Percentiles rank a stretch among this genome's conserved stretches.
These are phyloP conservation scores for Cyberlindnera veronae DNA, from an alignment of 805 yeast species.

Conservation along the genomic window DNA sequence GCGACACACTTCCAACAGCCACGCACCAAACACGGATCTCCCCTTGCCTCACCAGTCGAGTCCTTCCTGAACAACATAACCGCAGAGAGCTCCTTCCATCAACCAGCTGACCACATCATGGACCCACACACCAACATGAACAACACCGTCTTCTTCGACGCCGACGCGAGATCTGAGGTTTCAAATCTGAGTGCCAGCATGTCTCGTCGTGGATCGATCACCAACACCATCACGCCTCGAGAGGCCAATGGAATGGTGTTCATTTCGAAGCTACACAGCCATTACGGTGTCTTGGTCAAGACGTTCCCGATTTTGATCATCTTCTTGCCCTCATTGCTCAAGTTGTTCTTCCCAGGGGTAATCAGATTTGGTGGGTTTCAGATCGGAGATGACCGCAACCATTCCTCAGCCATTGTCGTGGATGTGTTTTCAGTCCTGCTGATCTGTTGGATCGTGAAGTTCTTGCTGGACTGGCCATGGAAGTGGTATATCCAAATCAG, in stretches of 20 bases:
- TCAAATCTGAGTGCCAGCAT: slow-evolving; percentile 3
- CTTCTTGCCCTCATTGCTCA: slow-evolving; percentile 19
- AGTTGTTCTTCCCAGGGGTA: slow-evolving; percentile 17
- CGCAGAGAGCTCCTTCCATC: background rate
- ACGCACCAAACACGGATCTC: background rate
- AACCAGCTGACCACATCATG: background rate
- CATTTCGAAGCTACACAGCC: slow-evolving; percentile 8
- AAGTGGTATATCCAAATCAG: slow-evolving; percentile 33
- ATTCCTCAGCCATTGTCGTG: slow-evolving; percentile 26
- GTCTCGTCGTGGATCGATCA: slow-evolving; percentile 5
- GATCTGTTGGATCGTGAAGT: slow-evolving; percentile 34
- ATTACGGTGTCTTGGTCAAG: slow-evolving; percentile 16
- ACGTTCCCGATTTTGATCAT: slow-evolving; percentile 20
- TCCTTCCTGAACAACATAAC: background rate
- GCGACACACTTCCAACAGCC: background rate
- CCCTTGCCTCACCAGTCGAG: slow-evolving; percentile 3
- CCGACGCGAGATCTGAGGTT: slow-evolving; percentile 11
- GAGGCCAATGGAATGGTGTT: slow-evolving; percentile 7
- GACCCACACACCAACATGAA: background rate
- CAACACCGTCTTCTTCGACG: background rate
- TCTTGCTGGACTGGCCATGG: slow-evolving; percentile 41
- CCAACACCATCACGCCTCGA: background rate
- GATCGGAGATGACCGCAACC: slow-evolving; percentile 13
- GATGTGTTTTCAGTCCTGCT: slow-evolving; percentile 32
- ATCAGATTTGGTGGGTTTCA: slow-evolving; percentile 12